These are phyloP conservation scores for Ormosia emarginata DNA, from an alignment of 306 rosid genomes.

Conservation along the genomic window DNA sequence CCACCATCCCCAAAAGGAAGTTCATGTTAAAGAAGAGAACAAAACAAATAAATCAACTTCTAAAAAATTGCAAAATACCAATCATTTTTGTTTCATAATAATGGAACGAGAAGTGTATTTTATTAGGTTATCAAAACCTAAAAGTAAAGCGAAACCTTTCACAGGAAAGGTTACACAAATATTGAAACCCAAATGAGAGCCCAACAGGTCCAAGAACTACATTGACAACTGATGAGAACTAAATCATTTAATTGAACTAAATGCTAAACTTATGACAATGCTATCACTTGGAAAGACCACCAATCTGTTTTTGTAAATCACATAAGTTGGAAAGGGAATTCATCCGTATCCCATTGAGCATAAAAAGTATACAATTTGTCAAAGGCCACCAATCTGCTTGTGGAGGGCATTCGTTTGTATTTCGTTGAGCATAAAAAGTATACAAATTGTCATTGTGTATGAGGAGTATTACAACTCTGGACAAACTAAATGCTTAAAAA, in stretches of 20 bases:
- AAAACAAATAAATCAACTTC: not conserved
- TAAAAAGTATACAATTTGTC: not conserved
- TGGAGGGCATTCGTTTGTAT: not conserved
- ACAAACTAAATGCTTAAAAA: not conserved
- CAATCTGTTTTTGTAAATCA: not conserved
- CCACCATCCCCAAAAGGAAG: slow-evolving; percentile 25
- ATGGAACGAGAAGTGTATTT: not conserved
- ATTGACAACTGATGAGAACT: not conserved
- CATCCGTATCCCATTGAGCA: not conserved
- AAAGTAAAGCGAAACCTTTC: not conserved
- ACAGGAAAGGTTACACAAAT: not conserved
- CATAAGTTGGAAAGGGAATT: not conserved
- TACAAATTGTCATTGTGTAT: not conserved
- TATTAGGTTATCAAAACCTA: slow-evolving; percentile 6
- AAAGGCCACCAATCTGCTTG: not conserved
- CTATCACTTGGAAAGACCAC: not conserved
- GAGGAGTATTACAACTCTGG: not conserved
- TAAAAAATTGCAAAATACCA: not conserved
- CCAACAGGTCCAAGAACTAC: not conserved
- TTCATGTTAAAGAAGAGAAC: slow-evolving; percentile 16
- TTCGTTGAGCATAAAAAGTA: not conserved
- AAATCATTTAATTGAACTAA: slow-evolving; percentile 5
- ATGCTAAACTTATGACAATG: not conserved
- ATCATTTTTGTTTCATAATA: slow-evolving; percentile 1
- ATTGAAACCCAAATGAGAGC: not conserved